Evolutionary conservation across 768 basidiomycete genomes (phyloP).

Genomic region (Pleurotus giganteus): DNA sequence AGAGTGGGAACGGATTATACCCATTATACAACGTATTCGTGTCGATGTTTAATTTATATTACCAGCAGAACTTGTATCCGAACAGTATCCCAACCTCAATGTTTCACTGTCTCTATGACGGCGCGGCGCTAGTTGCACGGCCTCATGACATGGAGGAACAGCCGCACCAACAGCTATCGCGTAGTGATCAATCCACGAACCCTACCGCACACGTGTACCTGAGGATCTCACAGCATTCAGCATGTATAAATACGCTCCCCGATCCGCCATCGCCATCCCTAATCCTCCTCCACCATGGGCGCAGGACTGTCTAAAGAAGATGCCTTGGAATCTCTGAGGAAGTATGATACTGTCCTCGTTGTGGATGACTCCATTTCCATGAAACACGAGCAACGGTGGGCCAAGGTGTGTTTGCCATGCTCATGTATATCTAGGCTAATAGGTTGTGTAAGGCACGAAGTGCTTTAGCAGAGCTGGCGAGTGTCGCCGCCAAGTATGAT

Average conservation of each 20-base stretch:
- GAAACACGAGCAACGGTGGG: constrained; percentile 42
- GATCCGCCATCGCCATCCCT: no score
- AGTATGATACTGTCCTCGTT: constrained; percentile 57
- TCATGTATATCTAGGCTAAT: neutral
- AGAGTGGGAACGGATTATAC: constrained; percentile 95
- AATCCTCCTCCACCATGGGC: constrained; percentile 18
- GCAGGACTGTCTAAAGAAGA: constrained; percentile 19
- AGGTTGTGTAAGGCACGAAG: constrained; percentile 29
- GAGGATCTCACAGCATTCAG: no score
- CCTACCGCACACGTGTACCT: no score
- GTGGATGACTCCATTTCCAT: constrained; percentile 65
- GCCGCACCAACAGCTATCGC: no score
- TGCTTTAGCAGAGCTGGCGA: constrained; percentile 42
- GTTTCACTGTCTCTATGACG: no score
- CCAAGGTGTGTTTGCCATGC: constrained; percentile 35
- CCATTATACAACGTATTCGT: constrained; percentile 88
- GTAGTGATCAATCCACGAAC: no score
- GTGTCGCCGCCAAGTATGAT: constrained; percentile 43
- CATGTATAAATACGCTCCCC: no score
- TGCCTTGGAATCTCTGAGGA: constrained; percentile 32
- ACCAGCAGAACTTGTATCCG: constrained; percentile 14
- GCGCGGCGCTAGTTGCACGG: no score
- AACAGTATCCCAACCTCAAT: constrained; percentile 16
- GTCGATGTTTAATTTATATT: constrained; percentile 69
- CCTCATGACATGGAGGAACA: no score